phyloP scores from a whole-genome alignment of 2,329 filamentous ascomycete genomes.

The Fusarium sacchari region DNA sequence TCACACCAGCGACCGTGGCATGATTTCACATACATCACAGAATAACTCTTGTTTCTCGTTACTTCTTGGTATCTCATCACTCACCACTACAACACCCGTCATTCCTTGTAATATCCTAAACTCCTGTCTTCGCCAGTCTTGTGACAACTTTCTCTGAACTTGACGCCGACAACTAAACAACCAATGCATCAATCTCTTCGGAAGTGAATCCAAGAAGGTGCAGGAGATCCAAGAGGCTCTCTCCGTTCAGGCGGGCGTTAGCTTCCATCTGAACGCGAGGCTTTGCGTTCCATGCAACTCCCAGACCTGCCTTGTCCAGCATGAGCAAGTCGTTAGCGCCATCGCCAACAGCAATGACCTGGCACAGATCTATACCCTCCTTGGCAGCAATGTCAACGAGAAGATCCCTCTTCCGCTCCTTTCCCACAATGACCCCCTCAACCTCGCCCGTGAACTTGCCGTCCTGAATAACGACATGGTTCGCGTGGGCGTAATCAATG shows the following conservation, averaged over 20 bases:
- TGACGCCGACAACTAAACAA: slow-evolving; percentile 26
- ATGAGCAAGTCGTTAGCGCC: slow-evolving; percentile 86
- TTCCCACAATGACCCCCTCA: slow-evolving; percentile 77
- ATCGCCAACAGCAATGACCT: slow-evolving; percentile 80
- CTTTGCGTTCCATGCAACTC: slow-evolving; percentile 87
- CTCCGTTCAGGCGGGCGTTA: slow-evolving; percentile 75
- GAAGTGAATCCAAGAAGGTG: slow-evolving; percentile 78
- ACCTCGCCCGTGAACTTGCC: slow-evolving; percentile 76
- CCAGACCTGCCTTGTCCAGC: slow-evolving; percentile 78
- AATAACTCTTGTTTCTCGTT: slow-evolving; percentile 16
- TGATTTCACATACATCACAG: background rate
- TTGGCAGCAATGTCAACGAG: slow-evolving; percentile 75
- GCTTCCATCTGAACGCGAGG: slow-evolving; percentile 83
- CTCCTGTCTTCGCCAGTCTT: slow-evolving; percentile 13
- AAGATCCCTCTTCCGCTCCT: slow-evolving; percentile 77
- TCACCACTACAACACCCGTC: slow-evolving; percentile 34
- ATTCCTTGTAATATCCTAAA: slow-evolving; percentile 26
- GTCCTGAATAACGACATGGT: slow-evolving; percentile 77
- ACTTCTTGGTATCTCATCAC: slow-evolving; percentile 37
- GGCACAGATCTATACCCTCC: slow-evolving; percentile 71
- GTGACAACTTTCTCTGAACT: slow-evolving; percentile 15
- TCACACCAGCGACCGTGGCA: background rate
- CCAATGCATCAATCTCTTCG: slow-evolving; percentile 61
- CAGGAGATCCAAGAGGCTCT: slow-evolving; percentile 75
- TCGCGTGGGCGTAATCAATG: slow-evolving; percentile 89